phyloP scores from a whole-genome alignment of 1,284 basidiomycete species.

The Cutaneotrichosporon sp. region DNA sequence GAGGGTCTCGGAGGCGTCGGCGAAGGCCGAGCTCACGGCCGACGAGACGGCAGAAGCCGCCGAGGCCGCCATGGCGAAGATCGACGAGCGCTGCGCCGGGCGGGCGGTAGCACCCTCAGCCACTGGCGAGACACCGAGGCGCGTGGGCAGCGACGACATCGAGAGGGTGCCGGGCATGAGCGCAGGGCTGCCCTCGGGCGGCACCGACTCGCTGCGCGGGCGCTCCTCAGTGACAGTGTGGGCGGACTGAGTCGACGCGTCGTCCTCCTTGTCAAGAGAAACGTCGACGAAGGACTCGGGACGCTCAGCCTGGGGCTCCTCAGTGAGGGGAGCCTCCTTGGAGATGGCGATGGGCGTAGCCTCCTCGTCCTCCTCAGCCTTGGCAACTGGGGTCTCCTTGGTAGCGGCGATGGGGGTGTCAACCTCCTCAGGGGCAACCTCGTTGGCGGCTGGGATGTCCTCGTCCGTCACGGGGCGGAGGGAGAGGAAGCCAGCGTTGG shows the following conservation, averaged over 20 bases:
- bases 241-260: background rate
- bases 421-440: background rate
- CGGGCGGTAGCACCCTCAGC: background rate
- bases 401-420: background rate
- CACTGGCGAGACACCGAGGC: background rate
- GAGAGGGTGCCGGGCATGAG: background rate
- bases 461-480: background rate
- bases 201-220: background rate
- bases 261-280: background rate
- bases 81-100: background rate
- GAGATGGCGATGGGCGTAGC: background rate
- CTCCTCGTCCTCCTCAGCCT: background rate
- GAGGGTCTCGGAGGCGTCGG: slow-evolving; percentile 11
- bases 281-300: background rate
- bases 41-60: slow-evolving; percentile 9
- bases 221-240: background rate
- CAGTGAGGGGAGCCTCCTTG: background rate
- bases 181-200: background rate
- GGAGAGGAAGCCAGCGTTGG: slow-evolving; percentile 1
- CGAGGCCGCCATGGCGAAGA: slow-evolving; percentile 3
- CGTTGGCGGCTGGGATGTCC: background rate
- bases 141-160: background rate
- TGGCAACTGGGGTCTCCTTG: background rate
- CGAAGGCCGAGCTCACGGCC: slow-evolving; percentile 11
- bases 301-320: background rate